Conservation (phyloP, 257 asterid genomes). For the Leonotis leonurus region DNA sequence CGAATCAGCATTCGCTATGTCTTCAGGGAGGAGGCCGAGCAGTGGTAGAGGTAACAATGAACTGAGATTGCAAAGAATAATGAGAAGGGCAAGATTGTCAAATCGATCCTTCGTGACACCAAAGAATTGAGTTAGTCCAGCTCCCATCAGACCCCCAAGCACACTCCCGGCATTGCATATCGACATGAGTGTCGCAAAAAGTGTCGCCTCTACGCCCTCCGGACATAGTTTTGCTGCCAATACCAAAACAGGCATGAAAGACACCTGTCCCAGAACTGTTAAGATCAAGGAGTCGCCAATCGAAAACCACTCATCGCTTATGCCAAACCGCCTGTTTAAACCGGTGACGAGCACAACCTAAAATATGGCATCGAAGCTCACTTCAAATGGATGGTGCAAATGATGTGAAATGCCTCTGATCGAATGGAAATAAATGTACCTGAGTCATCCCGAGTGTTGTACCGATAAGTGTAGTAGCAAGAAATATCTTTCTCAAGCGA, state of each 20-base stretch:
- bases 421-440: conserved; percentile 27
- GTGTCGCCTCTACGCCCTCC: conserved; percentile 95
- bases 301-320: conserved; percentile 95
- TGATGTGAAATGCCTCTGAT: not conserved
- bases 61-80: conserved; percentile 87
- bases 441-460: conserved; percentile 89
- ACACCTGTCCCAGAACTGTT: conserved; percentile 95
- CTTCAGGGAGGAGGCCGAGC: conserved; percentile 81
- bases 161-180: conserved; percentile 88
- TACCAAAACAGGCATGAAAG: conserved; percentile 98
- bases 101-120: conserved; percentile 84
- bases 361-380: conserved; percentile 11
- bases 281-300: conserved; percentile 87
- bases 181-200: conserved; percentile 94
- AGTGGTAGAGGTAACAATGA: conserved; percentile 87
- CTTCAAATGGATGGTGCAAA: conserved; percentile 5
- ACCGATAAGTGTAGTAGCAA: conserved; percentile 65
- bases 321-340: conserved; percentile 63
- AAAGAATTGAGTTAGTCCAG: conserved; percentile 75
- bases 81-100: conserved; percentile 60
- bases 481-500: conserved; percentile 73
- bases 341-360: conserved; percentile 91
- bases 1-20: conserved; percentile 29
- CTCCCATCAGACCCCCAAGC: conserved; percentile 89
- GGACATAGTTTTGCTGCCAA: conserved; percentile 94